These are phyloP conservation scores for Lentinula edodes DNA, from an alignment of 768 basidiomycete species.

Conservation along the genomic window DNA sequence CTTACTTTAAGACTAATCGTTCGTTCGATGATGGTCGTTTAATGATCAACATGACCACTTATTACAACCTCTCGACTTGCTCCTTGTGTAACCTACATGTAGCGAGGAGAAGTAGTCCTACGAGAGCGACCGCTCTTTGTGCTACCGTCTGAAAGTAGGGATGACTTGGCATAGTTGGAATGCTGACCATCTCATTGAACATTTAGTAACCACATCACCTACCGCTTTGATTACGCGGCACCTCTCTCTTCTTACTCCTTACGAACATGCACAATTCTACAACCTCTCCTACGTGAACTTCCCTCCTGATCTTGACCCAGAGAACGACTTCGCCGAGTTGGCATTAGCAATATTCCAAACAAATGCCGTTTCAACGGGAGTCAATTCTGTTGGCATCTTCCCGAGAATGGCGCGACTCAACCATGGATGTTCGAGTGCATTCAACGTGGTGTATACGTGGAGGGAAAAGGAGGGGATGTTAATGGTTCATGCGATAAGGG, in stretches of 20 bases:
- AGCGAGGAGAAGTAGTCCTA: slow-evolving; percentile 59
- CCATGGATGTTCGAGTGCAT: slow-evolving; percentile 62
- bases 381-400: slow-evolving; percentile 51
- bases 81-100: slow-evolving; percentile 6
- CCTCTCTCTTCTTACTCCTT: slow-evolving; percentile 25
- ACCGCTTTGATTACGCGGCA: slow-evolving; percentile 32
- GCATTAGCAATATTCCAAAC: slow-evolving; percentile 64
- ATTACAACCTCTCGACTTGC: neutral
- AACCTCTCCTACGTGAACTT: slow-evolving; percentile 55
- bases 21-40: neutral
- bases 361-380: slow-evolving; percentile 54
- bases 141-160: slow-evolving; percentile 45
- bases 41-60: slow-evolving; percentile 5
- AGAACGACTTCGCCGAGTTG: slow-evolving; percentile 34
- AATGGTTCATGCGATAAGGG: slow-evolving; percentile 55
- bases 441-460: slow-evolving; percentile 64
- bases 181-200: neutral
- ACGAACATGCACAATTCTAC: slow-evolving; percentile 37
- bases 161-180: neutral
- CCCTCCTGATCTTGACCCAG: slow-evolving; percentile 33
- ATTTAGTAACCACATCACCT: slow-evolving; percentile 40
- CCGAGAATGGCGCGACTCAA: slow-evolving; percentile 64
- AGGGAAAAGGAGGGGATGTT: slow-evolving; percentile 40
- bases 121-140: slow-evolving; percentile 50
- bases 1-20: neutral